phyloP scores from a whole-genome alignment of 2,329 filamentous ascomycete genomes.

The Monilinia vaccinii-corymbosi region DNA sequence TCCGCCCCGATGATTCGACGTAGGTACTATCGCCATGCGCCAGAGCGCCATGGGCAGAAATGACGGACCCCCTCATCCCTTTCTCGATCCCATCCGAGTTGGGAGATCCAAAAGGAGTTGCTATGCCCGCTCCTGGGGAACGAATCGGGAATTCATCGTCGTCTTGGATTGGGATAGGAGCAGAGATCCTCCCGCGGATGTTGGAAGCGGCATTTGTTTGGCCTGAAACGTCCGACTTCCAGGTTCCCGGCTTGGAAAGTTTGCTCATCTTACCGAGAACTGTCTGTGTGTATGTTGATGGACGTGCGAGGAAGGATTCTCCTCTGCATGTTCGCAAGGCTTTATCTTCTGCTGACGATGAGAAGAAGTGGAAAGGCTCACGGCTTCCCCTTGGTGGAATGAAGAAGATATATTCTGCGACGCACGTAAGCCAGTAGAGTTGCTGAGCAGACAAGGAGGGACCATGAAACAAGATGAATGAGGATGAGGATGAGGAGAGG shows the following conservation, averaged over 20 bases:
- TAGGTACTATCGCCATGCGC: slow-evolving; percentile 11
- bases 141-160: slow-evolving; percentile 47
- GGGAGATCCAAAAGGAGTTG: slow-evolving; percentile 28
- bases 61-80: slow-evolving; percentile 4
- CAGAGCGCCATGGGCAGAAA: slow-evolving; percentile 11
- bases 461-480: slow-evolving; percentile 20
- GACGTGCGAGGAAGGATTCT: not conserved
- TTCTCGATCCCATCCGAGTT: slow-evolving; percentile 6
- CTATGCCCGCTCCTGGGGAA: slow-evolving; percentile 34
- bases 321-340: slow-evolving; percentile 13
- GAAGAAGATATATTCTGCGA: slow-evolving; percentile 24
- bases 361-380: not conserved
- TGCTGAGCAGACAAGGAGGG: slow-evolving; percentile 22
- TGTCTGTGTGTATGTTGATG: not conserved
- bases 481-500: slow-evolving; percentile 19
- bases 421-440: slow-evolving; percentile 20
- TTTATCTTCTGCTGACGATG: slow-evolving; percentile 1
- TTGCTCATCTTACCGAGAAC: slow-evolving; percentile 23
- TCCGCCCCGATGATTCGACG: slow-evolving; percentile 2
- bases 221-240: slow-evolving; percentile 17
- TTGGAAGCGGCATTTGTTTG: slow-evolving; percentile 33
- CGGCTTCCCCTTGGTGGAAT: not conserved
- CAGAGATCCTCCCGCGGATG: slow-evolving; percentile 50
- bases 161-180: slow-evolving; percentile 49
- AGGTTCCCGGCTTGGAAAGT: slow-evolving; percentile 19